Conservation (phyloP, 108 stramenopile species). For the Conticribra weissflogii region DNA sequence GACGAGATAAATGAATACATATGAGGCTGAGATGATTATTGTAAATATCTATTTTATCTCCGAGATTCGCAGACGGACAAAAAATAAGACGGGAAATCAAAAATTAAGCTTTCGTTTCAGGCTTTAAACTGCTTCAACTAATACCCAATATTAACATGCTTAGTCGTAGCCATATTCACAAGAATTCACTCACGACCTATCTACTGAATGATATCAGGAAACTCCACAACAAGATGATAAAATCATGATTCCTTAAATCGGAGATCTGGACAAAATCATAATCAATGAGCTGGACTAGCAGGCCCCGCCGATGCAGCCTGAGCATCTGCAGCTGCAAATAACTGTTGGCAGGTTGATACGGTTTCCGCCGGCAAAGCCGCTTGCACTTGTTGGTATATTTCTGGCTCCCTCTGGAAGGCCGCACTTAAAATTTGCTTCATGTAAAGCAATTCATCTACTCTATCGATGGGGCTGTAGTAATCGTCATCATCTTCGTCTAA, state of each 20-base stretch:
- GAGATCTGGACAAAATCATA: too few species aligned
- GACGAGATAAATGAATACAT: too few species aligned
- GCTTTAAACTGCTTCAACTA: background rate
- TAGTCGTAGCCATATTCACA: too few species aligned
- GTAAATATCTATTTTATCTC: too few species aligned
- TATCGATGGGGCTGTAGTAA: constrained; percentile 80
- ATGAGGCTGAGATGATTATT: too few species aligned
- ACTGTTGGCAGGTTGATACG: constrained; percentile 58
- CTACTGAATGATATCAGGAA: too few species aligned
- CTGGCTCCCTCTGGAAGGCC: constrained; percentile 81
- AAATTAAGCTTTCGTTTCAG: background rate
- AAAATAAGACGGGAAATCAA: too few species aligned
- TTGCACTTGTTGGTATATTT: constrained; percentile 84
- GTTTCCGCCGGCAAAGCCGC: constrained; percentile 71
- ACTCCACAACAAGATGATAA: too few species aligned
- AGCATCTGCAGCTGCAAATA: constrained; percentile 74
- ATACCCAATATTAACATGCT: too few species aligned
- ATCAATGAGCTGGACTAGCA: constrained; percentile 4
- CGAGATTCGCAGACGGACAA: too few species aligned
- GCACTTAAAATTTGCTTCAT: constrained; percentile 76
- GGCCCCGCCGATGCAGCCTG: constrained; percentile 22
- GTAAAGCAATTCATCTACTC: constrained; percentile 74
- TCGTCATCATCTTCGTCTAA: constrained; percentile 87
- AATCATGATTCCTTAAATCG: too few species aligned
- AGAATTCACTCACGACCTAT: too few species aligned